A percentile compares a stretch with the other conserved stretches of the same genome.
phyloP scores from a whole-genome alignment of 164 flowering plant species.

The Taxillus chinensis region DNA sequence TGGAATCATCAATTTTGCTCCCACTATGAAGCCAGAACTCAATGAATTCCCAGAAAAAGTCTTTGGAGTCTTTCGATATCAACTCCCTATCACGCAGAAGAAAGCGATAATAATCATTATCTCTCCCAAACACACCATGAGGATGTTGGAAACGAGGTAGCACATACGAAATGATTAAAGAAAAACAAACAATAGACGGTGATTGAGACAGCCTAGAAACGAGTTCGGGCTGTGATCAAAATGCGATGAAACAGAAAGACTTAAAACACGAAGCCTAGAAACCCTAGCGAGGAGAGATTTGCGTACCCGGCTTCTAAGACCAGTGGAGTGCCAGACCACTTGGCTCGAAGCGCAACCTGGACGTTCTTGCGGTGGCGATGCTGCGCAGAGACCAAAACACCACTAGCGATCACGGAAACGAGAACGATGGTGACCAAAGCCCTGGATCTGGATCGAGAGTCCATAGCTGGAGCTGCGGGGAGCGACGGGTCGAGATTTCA shows the following conservation, averaged over 20 bases:
- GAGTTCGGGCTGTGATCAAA: neutral
- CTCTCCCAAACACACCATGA: too few species aligned
- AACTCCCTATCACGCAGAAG: conserved; percentile 47
- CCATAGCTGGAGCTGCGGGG: conserved; percentile 20
- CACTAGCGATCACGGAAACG: conserved; percentile 13
- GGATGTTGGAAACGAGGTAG: too few species aligned
- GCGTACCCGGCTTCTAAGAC: conserved; percentile 91
- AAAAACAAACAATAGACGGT: too few species aligned
- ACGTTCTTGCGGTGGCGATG: conserved; percentile 81
- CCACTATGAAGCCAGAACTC: conserved; percentile 49
- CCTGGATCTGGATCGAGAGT: conserved; percentile 31
- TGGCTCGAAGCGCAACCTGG: conserved; percentile 84
- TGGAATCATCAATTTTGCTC: conserved; percentile 28
- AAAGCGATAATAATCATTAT: too few species aligned
- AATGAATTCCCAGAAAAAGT: conserved; percentile 75
- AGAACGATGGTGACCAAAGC: conserved; percentile 14
- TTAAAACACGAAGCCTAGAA: neutral
- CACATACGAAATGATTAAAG: too few species aligned
- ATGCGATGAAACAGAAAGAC: neutral
- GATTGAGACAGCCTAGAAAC: too few species aligned
- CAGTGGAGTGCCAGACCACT: conserved; percentile 93
- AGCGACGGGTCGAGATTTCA: neutral
- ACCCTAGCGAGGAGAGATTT: neutral
- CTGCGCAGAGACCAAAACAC: conserved; percentile 27
- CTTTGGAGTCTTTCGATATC: conserved; percentile 75